phyloP scores from a whole-genome alignment of 768 basidiomycete genomes.

The Serendipita sp. region DNA sequence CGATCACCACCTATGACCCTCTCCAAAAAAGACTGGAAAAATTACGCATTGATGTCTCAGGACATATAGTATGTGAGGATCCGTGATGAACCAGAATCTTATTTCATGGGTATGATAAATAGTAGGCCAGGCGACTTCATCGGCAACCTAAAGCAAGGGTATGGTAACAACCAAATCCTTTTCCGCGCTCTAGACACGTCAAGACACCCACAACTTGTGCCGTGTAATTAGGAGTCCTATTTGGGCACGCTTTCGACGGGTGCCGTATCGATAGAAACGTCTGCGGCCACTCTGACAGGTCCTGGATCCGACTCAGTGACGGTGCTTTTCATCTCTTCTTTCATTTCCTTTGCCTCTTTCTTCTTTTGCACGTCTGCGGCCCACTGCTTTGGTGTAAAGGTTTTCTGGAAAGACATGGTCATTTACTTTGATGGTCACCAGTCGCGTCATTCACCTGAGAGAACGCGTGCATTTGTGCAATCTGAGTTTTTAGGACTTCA shows the following conservation, averaged over 20 bases:
- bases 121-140: no score
- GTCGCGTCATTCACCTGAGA: constrained; percentile 39
- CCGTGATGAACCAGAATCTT: no score
- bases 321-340: not conserved
- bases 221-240: no score
- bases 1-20: not conserved
- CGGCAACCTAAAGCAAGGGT: no score
- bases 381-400: constrained; percentile 52
- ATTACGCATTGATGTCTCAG: no score
- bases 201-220: no score
- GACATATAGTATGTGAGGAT: no score
- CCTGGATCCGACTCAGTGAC: not conserved
- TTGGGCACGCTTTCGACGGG: no score
- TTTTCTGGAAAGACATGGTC: constrained; percentile 35
- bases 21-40: not conserved
- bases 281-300: not conserved
- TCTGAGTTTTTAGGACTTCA: constrained; percentile 54
- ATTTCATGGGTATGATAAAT: no score
- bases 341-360: constrained; percentile 9
- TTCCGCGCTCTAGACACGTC: no score
- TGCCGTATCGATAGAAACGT: no score
- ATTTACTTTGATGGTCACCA: not conserved
- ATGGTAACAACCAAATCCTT: no score
- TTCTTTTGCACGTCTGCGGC: constrained; percentile 9
- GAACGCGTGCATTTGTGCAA: constrained; percentile 74